Evolutionary conservation across 1,139 yeast species (phyloP), one percentile per base, ranked within the genome.

Genomic region (Yamadazyma sp.): DNA sequence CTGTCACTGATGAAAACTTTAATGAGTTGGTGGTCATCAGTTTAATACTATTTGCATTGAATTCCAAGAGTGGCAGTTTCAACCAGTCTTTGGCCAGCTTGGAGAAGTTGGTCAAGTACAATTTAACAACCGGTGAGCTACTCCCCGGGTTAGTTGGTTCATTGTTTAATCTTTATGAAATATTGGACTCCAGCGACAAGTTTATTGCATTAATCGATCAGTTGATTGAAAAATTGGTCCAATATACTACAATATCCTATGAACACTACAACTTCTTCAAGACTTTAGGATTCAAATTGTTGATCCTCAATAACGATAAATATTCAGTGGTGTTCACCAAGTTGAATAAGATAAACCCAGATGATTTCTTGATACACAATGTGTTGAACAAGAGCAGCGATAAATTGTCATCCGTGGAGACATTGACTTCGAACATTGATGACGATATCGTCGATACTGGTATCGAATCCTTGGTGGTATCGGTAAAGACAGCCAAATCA

Each of bases 91-190:
- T 70, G 9, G 42, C 57, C 7, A 50, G 70, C 8, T 61, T 82
- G 39, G 78, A 76, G 49, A 48, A 54, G 15, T 39, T 67, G 13
- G 55, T 62, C 7, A 45, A 47, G 1, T 43, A 45, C 9, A 53
- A 54, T 34, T 44, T 57, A 13, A 36, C 45, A 6, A 12, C 20
- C 2, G 20, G 16, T 10, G 39, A 52, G 27, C 41, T 60, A 5
- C 49, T 59, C 6, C 80, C 80, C 22, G 73, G 70, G 40, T 61
- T 70, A 51, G 67, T 67, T 40, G 76, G 73, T 24, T 56, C 72
- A 1, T 62, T 81, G 28, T 60, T 74, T 10, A 61, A 73, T 10
- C 49, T 81, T 6, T 78, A 75, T 51, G 82, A 77, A 42, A 6
- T 51, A 60, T 39, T 59, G 64, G 51, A 48, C 35, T 20, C 37